These are phyloP conservation scores for Tuber calosporum DNA, from an alignment of 495 filamentous ascomycete species.

Conservation along the genomic window DNA sequence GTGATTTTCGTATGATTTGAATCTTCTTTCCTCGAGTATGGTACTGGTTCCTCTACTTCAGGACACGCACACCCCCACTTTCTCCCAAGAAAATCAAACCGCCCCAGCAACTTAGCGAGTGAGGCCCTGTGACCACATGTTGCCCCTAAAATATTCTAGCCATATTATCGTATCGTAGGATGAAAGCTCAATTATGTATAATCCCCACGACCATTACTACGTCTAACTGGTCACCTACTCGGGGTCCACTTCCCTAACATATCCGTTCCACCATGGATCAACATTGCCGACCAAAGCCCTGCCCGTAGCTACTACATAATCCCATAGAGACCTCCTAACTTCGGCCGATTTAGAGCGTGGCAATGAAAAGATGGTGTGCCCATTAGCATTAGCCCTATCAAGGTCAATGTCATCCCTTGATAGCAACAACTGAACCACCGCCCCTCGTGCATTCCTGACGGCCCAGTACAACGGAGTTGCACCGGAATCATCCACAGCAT, in stretches of 20 bases:
- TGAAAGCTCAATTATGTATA: neutral
- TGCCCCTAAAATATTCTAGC: neutral
- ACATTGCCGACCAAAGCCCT: neutral
- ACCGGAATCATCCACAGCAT: neutral
- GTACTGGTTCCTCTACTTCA: neutral
- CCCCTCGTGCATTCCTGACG: neutral
- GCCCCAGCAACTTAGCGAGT: neutral
- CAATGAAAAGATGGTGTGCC: neutral
- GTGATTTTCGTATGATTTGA: neutral
- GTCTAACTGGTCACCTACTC: neutral
- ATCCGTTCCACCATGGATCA: neutral
- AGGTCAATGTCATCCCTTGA: neutral
- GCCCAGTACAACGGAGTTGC: neutral
- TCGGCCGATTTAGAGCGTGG: neutral
- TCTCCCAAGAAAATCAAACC: neutral
- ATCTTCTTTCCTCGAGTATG: neutral
- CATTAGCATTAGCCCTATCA: neutral
- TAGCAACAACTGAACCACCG: neutral
- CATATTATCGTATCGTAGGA: neutral
- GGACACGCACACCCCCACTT: neutral
- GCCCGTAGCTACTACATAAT: neutral
- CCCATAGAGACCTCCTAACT: neutral
- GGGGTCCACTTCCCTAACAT: neutral
- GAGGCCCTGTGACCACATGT: neutral
- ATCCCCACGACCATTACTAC: neutral